phyloP scores from a whole-genome alignment of 352 stramenopile genomes.

The Phytophthora capsici region DNA sequence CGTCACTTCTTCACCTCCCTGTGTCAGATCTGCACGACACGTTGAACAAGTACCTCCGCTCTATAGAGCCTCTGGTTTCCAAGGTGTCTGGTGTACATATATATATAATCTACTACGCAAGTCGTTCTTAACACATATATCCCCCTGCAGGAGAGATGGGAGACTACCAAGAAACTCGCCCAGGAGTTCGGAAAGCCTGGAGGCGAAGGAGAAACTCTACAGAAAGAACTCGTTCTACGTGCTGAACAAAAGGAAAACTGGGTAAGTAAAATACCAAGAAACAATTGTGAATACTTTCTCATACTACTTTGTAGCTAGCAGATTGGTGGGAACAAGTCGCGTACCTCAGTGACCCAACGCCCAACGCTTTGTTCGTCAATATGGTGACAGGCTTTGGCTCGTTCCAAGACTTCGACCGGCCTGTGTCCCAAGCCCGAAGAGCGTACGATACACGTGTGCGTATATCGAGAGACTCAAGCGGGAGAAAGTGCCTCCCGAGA shows the following conservation, averaged over 20 bases:
- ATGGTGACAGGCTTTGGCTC: constrained; percentile 96
- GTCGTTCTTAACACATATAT: too few species aligned
- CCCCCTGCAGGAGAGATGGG: constrained; percentile 54
- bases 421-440: constrained; percentile 59
- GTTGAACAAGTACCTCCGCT: constrained; percentile 80
- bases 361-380: constrained; percentile 94
- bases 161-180: constrained; percentile 43
- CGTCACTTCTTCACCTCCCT: constrained; percentile 67
- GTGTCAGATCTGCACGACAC: constrained; percentile 90
- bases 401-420: constrained; percentile 83
- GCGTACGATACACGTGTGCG: constrained; percentile 73
- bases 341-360: constrained; percentile 70
- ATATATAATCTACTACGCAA: too few species aligned
- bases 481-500: constrained; percentile 83
- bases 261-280: constrained; percentile 34
- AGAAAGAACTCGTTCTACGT: constrained; percentile 56
- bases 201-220: constrained; percentile 54
- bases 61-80: constrained; percentile 66
- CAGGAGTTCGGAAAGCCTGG: constrained; percentile 57
- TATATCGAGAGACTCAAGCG: constrained; percentile 90
- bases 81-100: constrained; percentile 37
- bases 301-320: constrained; percentile 52
- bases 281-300: too few species aligned
- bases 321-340: constrained; percentile 95
- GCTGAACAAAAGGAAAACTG: constrained; percentile 57